Evolutionary conservation across 176 grass and related monocot genomes (phyloP).

Genomic region (Oryza brachyantha): DNA sequence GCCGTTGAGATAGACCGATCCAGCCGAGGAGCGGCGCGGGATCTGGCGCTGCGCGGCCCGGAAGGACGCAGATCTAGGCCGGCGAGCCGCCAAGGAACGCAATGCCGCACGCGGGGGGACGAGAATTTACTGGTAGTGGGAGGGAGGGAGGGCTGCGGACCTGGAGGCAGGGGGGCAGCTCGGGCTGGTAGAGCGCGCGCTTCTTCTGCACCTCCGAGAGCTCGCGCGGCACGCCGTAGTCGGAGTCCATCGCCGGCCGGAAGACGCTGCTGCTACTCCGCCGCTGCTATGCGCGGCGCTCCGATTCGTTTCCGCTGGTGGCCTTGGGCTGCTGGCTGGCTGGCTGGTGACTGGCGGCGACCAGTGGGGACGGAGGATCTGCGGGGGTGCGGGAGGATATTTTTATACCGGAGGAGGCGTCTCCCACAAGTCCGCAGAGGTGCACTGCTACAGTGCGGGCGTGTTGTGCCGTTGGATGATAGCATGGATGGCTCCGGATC

Average conservation of each 20-base stretch:
- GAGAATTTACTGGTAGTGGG: background rate
- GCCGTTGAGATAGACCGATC: conserved; percentile 12
- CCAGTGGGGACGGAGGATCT: background rate
- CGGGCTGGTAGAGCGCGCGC: conserved; percentile 74
- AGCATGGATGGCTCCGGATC: too few relatives aligned
- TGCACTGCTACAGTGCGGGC: too few relatives aligned
- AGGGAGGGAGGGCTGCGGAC: conserved; percentile 12
- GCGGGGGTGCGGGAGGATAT: background rate
- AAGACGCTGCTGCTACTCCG: background rate
- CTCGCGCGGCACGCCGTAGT: conserved; percentile 90
- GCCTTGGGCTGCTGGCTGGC: background rate
- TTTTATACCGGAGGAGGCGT: conserved; percentile 16
- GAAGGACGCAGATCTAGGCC: conserved; percentile 26
- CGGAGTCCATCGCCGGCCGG: conserved; percentile 70
- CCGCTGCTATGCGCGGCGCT: background rate
- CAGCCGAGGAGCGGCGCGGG: background rate
- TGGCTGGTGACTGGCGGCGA: conserved; percentile 4
- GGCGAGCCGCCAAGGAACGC: background rate
- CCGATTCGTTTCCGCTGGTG: conserved; percentile 12
- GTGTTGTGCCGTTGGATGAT: too few relatives aligned
- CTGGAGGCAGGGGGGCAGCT: conserved; percentile 93
- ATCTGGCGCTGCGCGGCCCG: conserved; percentile 17
- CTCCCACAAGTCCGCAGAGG: background rate
- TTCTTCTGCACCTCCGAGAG: conserved; percentile 83
- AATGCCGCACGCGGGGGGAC: conserved; percentile 12